Conservation (phyloP, 371 early-diverging fungal genomes). For the Syncephalastrum monosporum region DNA sequence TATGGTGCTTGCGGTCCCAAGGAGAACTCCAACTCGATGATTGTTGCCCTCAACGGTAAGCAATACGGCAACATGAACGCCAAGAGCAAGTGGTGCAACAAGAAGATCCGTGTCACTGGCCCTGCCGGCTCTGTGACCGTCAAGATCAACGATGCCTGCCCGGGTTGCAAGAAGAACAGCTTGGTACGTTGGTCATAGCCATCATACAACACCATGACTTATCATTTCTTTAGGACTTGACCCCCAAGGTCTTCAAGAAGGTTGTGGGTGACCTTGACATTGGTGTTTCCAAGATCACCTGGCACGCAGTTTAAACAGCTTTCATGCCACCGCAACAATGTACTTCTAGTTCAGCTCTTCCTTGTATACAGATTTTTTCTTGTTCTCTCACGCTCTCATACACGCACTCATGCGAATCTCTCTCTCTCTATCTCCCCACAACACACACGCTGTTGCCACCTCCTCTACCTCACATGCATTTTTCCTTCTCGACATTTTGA, state of each 20-base stretch:
- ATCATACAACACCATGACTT: background rate
- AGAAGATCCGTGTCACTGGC: slow-evolving; percentile 20
- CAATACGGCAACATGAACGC: slow-evolving; percentile 22
- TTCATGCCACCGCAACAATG: too few species aligned
- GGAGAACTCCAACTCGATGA: slow-evolving; percentile 18
- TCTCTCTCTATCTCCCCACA: too few species aligned
- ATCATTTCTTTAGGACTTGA: slow-evolving; percentile 13
- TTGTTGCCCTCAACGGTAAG: slow-evolving; percentile 24
- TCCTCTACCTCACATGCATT: too few species aligned
- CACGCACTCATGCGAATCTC: too few species aligned
- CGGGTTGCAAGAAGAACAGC: slow-evolving; percentile 12
- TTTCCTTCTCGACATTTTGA: too few species aligned
- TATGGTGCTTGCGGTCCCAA: slow-evolving; percentile 27
- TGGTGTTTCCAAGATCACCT: slow-evolving; percentile 19
- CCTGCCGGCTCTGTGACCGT: slow-evolving; percentile 35
- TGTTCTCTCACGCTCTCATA: too few species aligned
- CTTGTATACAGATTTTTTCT: too few species aligned
- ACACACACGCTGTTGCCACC: too few species aligned
- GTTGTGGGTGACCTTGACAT: slow-evolving; percentile 20
- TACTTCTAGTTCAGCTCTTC: too few species aligned
- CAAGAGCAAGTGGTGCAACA: slow-evolving; percentile 25
- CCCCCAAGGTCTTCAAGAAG: slow-evolving; percentile 18
- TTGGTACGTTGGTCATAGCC: slow-evolving; percentile 1
- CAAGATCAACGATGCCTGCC: slow-evolving; percentile 58
- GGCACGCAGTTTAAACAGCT: slow-evolving; percentile 13